Base-by-base conservation (phyloP, 2,329 filamentous ascomycete genomes). In the Aspergillus thermomutatus region DNA sequence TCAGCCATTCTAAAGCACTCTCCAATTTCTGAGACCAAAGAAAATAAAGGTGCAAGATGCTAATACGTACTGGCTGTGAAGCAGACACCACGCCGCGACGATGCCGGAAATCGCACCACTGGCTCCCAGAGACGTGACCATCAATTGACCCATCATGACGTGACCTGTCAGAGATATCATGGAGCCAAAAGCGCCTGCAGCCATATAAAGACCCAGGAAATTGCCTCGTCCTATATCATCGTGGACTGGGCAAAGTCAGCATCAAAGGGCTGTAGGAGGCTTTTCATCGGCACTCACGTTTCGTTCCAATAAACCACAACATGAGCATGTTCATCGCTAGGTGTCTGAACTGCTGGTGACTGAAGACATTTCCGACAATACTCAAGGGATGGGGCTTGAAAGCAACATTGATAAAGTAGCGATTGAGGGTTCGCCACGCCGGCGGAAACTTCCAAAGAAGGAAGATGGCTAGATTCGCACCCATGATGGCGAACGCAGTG, bases 171-270 rank as follows among this genome's bases (percentile, higher is more conserved):
- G 68, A 8, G 79, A 79, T 4, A 74, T 64, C 56, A 80, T 75
- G 4, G 78, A 79, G 49, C 78, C 80, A 19, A 80, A 56, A 0
- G 74, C 72, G 21, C 81, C 82, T 1, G 77, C 71, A 3, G 78
- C 71, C 46, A 84, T 61, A 61, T 80, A 83, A 19, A 84, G 72
- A 4, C 80, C 78, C 17, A 85, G 66, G 66, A 85, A 84, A 23
- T 80, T 79, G 7, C 80, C 82, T 37, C 83, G 77, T 49, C 81
- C 82, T 28, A 85, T 75, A 56, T 84, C 80, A 63, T 83, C 80
- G 64, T 83, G 81, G 5, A 83, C 74, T 78, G 52, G 34, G n/a
- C 23, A 54, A 31, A 37, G 46, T 52, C 52, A 49, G 50, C 3
- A 25, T 37, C 8, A 59, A 55, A 8, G 11, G 21, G n/a, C 10